These are phyloP conservation scores for Candida arabinofermentans DNA, from an alignment of 805 yeast genomes.

Conservation along the genomic window DNA sequence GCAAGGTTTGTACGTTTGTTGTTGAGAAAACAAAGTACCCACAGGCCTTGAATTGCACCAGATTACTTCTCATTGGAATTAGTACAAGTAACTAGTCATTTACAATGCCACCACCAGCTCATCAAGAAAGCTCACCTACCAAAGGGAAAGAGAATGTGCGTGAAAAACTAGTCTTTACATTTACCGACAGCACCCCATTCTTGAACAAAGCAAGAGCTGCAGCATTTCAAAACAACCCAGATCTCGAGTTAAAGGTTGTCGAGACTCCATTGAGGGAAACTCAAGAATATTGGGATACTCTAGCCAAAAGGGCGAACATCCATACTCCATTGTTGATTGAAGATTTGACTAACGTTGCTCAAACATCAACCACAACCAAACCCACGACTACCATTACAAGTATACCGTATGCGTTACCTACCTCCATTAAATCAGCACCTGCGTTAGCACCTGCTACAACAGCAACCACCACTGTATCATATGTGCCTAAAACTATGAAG, in stretches of 20 bases:
- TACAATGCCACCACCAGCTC: neutral
- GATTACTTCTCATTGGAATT: no score
- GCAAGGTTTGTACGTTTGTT: no score
- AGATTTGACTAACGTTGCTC: neutral
- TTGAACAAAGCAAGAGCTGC: constrained; percentile 20
- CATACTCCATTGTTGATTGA: constrained; percentile 6
- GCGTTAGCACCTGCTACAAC: neutral
- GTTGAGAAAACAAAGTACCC: no score
- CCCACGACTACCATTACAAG: neutral
- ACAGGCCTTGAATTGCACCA: no score
- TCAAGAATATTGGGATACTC: constrained; percentile 24
- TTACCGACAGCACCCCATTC: constrained; percentile 18
- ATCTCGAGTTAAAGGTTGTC: constrained; percentile 11
- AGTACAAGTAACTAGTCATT: no score
- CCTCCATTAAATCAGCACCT: neutral
- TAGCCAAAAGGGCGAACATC: constrained; percentile 30
- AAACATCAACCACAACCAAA: neutral
- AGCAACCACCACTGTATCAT: neutral
- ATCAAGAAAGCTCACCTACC: neutral
- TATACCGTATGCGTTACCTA: neutral
- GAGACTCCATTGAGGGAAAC: constrained; percentile 11
- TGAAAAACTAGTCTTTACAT: constrained; percentile 5
- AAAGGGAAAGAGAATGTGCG: neutral
- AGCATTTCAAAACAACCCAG: constrained; percentile 17
- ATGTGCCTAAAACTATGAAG: neutral